These are phyloP conservation scores for Effrenium voratum DNA, from an alignment of 73 alveolate genomes.

Conservation along the genomic window DNA sequence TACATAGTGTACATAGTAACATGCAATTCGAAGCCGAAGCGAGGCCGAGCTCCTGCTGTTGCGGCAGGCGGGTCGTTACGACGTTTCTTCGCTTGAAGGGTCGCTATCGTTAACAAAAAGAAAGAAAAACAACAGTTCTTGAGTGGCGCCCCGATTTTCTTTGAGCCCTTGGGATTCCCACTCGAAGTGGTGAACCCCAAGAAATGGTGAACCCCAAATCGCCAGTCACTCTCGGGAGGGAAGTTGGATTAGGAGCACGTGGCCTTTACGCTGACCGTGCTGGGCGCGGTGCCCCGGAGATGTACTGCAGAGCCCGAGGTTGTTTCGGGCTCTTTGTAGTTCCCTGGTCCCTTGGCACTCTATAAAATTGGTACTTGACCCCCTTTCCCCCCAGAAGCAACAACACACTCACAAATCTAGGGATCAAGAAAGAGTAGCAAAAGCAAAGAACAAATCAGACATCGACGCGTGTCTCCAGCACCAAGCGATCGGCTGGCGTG, in stretches of 20 bases:
- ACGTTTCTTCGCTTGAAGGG: not conserved
- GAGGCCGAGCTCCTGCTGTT: slow-evolving; percentile 63
- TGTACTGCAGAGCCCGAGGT: not conserved
- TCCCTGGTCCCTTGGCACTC: too few relatives aligned
- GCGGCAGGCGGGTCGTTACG: slow-evolving; percentile 10
- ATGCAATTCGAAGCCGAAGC: not conserved
- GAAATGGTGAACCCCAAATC: too few relatives aligned
- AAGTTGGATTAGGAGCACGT: slow-evolving; percentile 22
- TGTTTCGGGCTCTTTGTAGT: too few relatives aligned
- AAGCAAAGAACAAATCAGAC: too few relatives aligned
- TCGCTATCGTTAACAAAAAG: not conserved
- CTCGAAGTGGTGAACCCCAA: too few relatives aligned
- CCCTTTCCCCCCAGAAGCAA: too few relatives aligned
- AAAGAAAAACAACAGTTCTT: not conserved
- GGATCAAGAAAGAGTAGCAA: too few relatives aligned
- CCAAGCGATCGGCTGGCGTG: too few relatives aligned
- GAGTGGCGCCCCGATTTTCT: not conserved
- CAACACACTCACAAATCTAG: too few relatives aligned
- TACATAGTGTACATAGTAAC: not conserved
- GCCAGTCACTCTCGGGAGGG: not conserved
- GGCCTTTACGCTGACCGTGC: slow-evolving; percentile 36
- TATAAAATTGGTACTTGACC: too few relatives aligned
- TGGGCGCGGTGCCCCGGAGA: not conserved
- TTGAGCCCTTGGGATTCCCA: not conserved
- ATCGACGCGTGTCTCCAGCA: too few relatives aligned